These are phyloP conservation scores for Podila epigama DNA, from an alignment of 192 early-diverging fungal species.

Conservation along the genomic window DNA sequence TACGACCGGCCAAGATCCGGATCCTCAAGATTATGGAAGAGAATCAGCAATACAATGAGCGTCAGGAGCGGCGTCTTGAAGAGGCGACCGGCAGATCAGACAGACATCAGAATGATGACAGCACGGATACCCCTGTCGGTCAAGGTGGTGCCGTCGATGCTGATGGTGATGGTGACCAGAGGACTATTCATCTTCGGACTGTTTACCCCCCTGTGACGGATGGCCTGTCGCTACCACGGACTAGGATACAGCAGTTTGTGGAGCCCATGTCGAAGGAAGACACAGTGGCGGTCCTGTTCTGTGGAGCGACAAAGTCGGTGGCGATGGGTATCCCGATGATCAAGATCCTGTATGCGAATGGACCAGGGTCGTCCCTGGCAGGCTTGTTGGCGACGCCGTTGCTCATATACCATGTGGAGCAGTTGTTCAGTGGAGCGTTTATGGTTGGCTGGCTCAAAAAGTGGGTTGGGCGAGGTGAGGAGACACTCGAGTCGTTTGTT, in stretches of 20 bases:
- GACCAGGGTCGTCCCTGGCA: constrained; percentile 49
- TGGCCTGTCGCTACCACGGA: constrained; percentile 18
- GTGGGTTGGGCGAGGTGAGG: constrained; percentile 58
- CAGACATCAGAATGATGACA: too few species aligned
- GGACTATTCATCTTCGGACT: too few species aligned
- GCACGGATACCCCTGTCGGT: too few species aligned
- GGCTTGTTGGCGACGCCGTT: constrained; percentile 71
- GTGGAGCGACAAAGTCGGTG: constrained; percentile 78
- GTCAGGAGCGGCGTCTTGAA: constrained; percentile 26
- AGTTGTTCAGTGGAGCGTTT: constrained; percentile 70
- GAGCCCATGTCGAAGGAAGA: constrained; percentile 56
- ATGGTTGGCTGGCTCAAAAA: constrained; percentile 62
- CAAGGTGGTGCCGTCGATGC: too few species aligned
- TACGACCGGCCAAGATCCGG: constrained; percentile 50
- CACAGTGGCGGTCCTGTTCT: constrained; percentile 72
- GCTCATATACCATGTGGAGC: constrained; percentile 77
- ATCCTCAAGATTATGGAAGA: constrained; percentile 36
- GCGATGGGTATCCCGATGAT: constrained; percentile 80
- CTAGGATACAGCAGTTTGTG: constrained; percentile 7
- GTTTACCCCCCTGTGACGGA: background rate
- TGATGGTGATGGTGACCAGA: too few species aligned
- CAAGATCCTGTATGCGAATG: constrained; percentile 67
- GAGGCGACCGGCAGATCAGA: constrained; percentile 17
- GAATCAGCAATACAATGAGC: constrained; percentile 6
- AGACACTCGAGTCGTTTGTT: constrained; percentile 32